Base-by-base conservation (phyloP, 768 basidiomycete genomes). In the Phylloporus sp. region DNA sequence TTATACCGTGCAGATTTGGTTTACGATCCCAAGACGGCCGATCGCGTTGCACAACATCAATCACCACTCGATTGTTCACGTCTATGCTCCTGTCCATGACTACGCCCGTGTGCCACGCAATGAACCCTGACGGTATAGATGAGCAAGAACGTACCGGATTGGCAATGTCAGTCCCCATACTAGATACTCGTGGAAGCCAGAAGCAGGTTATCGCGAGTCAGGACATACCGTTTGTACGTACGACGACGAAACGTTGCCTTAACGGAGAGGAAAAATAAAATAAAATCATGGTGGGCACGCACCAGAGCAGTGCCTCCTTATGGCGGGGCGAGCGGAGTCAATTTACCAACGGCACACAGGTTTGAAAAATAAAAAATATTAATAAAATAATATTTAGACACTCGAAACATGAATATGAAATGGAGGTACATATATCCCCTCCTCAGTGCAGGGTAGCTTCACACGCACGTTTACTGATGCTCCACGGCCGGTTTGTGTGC, bases 391-490 rank as follows among this genome's bases (percentile, higher is more conserved):
- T 11, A 40, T 48, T n/a, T 20, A 24, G 18, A 47, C 39, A 24
- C 20, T 32, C 24, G 31, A 40, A 46, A 42, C 22, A 29, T 18
- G 29, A 26, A 36, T 44, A 44, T 47, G 35, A 55, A 50, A 39
- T 32, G 29, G n/a, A n/a, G n/a, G n/a, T n/a, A 50, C 45, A 53
- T 16, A 52, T 26, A 29, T 39, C 49, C 53, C 52, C 55, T 39
- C 49, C 11, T 32, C 15, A 53, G 52, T 41, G 43, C 52, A 45
- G 52, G 49, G 12, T 50, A 57, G 60, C 63, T 59, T 65, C 63
- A 53, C 55, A 60, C 63, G 48, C 63, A 64, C 55, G 64, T 66
- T 60, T 54, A 57, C 24, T n/a, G 23, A 16, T 26, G 60, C 53
- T 60, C 52, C 58, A 59, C 52, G 38, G 43, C 46, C 40, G 50